Evolutionary conservation across 257 asterid species (phyloP), one percentile per base, ranked within the genome.

Genomic region (Nemophila menziesii): DNA sequence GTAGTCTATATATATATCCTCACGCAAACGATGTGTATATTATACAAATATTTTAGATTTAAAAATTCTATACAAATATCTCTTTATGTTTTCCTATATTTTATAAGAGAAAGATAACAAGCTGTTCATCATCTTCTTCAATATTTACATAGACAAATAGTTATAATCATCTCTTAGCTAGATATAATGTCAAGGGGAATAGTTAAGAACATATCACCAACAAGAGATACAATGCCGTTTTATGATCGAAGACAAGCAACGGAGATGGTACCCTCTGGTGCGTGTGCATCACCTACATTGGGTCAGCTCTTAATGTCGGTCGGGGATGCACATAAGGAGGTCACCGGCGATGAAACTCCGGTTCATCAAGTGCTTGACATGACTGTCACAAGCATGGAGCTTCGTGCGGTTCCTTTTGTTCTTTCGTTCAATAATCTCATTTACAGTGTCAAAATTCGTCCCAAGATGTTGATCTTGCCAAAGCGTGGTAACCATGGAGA

Each of bases 281-380:
- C 54, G 9, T 52, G 24, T 33, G 5, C 43, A 16, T 45, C 77
- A 3, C 66, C 72, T 0, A 69, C 72, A 2, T 62, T 69, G 0
- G 77, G 66, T 2, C 69, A 69, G 20, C 62, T 69, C 5, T 46
- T 69, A 49, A 60, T 64, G 54, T 27, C 39, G 7, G 77, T 65
- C 3, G 77, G 70, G 0, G 67, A 61, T 20, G 67, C 33, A 0
- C 39, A 56, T 21, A 82, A 72, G 57, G 90, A 79, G 14, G 78
- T 26, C 20, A 50, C 79, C 12, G 94, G 92, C 0, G 94, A 82
- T 11, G 87, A 82, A 20, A 74, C 96, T 0, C 94, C 96, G 41
- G 76, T 46, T 15, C 93, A 82, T 27, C 92, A 67, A 6, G 81
- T 63, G n/a, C 78, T 86, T 2, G 90, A 77, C 12, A 41, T 80